Evolutionary conservation across 805 yeast species (phyloP).

Genomic region (Wickerhamomyces sydowiorum): DNA sequence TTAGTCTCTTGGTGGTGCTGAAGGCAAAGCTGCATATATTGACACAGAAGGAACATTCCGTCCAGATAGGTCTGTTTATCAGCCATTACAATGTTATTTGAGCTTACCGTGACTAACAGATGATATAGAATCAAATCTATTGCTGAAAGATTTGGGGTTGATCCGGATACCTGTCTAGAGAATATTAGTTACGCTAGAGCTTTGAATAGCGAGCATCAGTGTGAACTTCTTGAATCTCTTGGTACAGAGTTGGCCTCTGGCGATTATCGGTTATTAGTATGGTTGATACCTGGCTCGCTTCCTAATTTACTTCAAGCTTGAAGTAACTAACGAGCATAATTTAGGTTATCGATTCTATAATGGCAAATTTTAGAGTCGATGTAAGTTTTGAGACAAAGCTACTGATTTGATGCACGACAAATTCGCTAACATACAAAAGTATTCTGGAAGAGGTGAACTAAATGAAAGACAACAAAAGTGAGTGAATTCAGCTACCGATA

Average conservation of each 20-base stretch:
- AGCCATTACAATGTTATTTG: not conserved
- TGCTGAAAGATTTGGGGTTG: constrained; percentile 63
- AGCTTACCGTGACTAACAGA: not conserved
- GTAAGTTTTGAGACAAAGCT: constrained; percentile 14
- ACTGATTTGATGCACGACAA: not conserved
- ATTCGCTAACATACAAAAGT: constrained; percentile 22
- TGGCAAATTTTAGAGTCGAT: constrained; percentile 77
- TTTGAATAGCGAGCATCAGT: constrained; percentile 72
- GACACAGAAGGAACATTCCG: constrained; percentile 82
- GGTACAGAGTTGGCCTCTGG: constrained; percentile 66
- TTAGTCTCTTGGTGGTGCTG: constrained; percentile 66
- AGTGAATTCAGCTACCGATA: too few relatives aligned
- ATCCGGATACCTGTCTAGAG: constrained; percentile 63
- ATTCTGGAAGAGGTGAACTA: constrained; percentile 72
- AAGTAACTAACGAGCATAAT: too few relatives aligned
- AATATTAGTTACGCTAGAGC: constrained; percentile 75
- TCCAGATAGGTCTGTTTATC: constrained; percentile 49
- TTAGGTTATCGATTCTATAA: constrained; percentile 59
- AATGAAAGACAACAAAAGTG: constrained; percentile 70
- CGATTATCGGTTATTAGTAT: constrained; percentile 51
- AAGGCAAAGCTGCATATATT: constrained; percentile 73
- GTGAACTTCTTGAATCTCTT: constrained; percentile 62
- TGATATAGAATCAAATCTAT: constrained; percentile 45
- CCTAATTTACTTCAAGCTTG: too few relatives aligned
- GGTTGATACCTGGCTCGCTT: not conserved